Conservation (phyloP, 2,329 filamentous ascomycete genomes). For the Pseudogymnoascus sp. region DNA sequence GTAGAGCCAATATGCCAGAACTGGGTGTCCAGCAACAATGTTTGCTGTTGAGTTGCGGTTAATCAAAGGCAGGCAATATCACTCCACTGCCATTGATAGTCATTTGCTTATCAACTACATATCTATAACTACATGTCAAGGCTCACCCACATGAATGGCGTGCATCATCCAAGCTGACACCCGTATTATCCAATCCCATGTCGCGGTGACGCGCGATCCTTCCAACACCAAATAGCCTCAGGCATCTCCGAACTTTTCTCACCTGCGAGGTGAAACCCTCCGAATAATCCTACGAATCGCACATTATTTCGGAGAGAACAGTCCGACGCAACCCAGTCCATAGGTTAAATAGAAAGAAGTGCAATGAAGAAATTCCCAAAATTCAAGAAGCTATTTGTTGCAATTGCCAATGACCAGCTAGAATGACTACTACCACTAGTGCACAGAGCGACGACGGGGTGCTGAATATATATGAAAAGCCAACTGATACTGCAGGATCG, state of each 20-base stretch:
- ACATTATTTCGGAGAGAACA: neutral
- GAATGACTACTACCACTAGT: neutral
- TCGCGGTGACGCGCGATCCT: neutral
- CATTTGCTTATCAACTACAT: neutral
- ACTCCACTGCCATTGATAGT: neutral
- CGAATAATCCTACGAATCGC: neutral
- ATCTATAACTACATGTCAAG: neutral
- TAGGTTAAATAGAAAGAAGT: neutral
- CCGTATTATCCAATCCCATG: neutral
- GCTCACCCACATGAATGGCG: neutral
- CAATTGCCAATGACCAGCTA: neutral
- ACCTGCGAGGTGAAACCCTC: neutral
- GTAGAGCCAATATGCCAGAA: neutral
- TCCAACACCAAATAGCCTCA: neutral
- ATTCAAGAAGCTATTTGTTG: neutral
- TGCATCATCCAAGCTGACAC: neutral
- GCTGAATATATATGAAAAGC: neutral
- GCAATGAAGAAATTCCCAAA: neutral
- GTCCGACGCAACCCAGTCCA: neutral
- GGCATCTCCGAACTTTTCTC: conserved; percentile 3
- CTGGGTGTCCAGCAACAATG: neutral
- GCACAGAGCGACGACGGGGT: neutral
- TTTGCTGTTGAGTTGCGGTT: neutral
- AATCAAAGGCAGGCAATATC: neutral
- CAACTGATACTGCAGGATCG: neutral